Percentiles rank a stretch among this genome's conserved stretches.
phyloP scores from a whole-genome alignment of 352 stramenopile species.

The Blastocystis sp. region DNA sequence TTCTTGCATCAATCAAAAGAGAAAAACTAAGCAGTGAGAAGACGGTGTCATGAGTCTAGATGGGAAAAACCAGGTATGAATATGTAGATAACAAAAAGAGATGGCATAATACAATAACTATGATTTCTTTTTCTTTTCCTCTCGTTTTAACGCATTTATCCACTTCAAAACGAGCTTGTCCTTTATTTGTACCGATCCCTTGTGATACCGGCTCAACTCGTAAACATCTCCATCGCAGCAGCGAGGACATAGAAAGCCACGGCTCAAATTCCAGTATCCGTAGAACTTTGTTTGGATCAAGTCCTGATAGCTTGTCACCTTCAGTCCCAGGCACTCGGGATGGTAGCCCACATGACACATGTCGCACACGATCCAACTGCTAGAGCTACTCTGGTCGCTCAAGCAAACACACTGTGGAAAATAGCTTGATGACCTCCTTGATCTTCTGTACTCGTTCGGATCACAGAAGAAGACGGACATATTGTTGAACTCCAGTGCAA shows the following conservation, averaged over 20 bases:
- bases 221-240: constrained; percentile 19
- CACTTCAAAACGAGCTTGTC: neutral
- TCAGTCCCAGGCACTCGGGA: neutral
- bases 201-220: neutral
- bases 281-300: constrained; percentile 13
- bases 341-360: constrained; percentile 12
- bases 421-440: neutral
- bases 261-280: constrained; percentile 21
- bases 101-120: neutral
- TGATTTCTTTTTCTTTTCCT: neutral
- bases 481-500: neutral
- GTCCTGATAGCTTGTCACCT: neutral
- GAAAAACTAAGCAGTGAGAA: neutral
- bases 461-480: neutral
- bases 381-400: neutral
- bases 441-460: neutral
- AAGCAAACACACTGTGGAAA: constrained; percentile 11
- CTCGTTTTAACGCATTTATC: neutral
- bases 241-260: constrained; percentile 4
- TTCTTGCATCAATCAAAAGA: neutral
- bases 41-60: neutral
- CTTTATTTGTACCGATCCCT: neutral
- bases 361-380: neutral
- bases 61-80: neutral
- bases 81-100: too few relatives aligned